Base-by-base conservation (phyloP, 2,329 filamentous ascomycete genomes). In the Alternaria postmessia region DNA sequence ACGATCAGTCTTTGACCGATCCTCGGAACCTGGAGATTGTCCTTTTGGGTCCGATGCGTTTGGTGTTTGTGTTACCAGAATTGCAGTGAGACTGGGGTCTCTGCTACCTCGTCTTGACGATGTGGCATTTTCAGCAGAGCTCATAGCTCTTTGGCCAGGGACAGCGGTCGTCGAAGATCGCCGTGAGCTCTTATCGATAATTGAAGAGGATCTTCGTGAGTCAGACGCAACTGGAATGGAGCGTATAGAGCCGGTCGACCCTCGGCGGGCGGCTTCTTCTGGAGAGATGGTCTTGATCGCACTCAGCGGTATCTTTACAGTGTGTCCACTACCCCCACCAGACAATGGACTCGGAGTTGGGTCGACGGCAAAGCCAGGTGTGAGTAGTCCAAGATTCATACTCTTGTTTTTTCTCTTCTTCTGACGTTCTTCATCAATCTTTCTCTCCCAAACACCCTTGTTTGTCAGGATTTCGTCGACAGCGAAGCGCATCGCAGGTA, bases 401-500 rank as follows among this genome's bases (percentile, higher is more conserved):
- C 60, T 66, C 18, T 71, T 64, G 11, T 61, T 73, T 63, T 67
- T 79, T 64, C 61, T 81, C 68, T 81, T 81, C 46, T 79, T 84
- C 38, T 83, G 81, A 73, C 88, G 87, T 67, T 91, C 89, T 51
- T 88, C 83, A 38, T 86, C 83, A 42, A 94, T 87, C 64, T 86
- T 88, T 48, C 81, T 81, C 68, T 92, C 87, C 85, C 96, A 98
- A 6, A 89, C 83, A 3, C 81, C 79, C 76, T 90, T 91, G 78
- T 98, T 98, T 59, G 81, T 81, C 51, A 91, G 84, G 24, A 98
- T 89, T 78, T 97, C 93, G 26, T 91, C 87, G 12, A 96, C 89
- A 12, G 90, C 92, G 78, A 96, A 97, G 51, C 85, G 83, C 88
- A 98, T 92, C 22, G 87, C 87, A 2, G 95, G 94, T 72, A 98